Evolutionary conservation across 352 stramenopile species (phyloP), one percentile per base, ranked within the genome.

Genomic region (Pythium rishiriense): DNA sequence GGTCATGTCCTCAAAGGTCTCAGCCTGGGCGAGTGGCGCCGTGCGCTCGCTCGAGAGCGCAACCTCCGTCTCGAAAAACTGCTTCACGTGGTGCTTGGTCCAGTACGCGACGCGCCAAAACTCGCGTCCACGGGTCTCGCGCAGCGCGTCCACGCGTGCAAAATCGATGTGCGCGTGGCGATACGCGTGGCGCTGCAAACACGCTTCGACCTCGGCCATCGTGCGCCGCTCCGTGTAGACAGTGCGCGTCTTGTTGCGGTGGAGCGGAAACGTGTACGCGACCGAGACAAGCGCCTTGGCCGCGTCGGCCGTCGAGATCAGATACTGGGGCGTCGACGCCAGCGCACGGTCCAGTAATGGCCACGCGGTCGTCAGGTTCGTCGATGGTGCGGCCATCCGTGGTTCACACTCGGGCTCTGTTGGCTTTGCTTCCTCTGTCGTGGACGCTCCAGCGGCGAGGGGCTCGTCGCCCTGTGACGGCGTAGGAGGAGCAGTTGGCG

Each of bases 1-100:
- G 3, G 78, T 88, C 24, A 91, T 54, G 17, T 87, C 73, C 28
- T 87, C 65, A 58, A 86, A 91, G 21, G 56, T 75, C 68, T 88
- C 78, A 25, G 19, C 39, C 49, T 45, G 48, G 22, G 47, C 37
- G 31, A 71, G 31, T 43, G 79, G 84, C 31, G 26, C 15, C 14
- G 55, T 29, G 22, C 12, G 50, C 7, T 47, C 35, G 9, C 57
- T 58, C 47, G 58, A 72, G 29, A 72, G 49, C 25, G 41, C 51
- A 17, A 72, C 65, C 8, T 58, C 49, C n/a, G 65, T 61, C 28
- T 72, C 65, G 2, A 72, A 39, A 58, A 64, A 68, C 45, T 72
- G 59, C 58, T 73, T 69, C 48, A 73, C 49, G 56, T 73, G 52
- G 26, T 35, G 45, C 19, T 56, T 58, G 11, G 69, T 61, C 69